Base-by-base conservation (phyloP, 495 filamentous ascomycete species). In the Aspergillus haitiensis region DNA sequence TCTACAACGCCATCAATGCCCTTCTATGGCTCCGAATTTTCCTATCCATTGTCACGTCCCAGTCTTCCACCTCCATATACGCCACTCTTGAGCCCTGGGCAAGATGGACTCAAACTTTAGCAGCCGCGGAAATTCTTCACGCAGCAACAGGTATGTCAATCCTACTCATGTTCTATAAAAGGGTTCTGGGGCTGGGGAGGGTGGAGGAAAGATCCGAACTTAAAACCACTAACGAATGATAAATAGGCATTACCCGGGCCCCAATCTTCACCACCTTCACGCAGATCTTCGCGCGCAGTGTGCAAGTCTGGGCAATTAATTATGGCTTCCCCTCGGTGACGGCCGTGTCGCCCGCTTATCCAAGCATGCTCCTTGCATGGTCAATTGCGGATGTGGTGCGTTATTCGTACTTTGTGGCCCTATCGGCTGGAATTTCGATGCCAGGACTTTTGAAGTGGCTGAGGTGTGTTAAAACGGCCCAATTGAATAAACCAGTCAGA, bases 1-100 rank as follows among this genome's bases (percentile, higher is more conserved):
- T 81, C 63, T 95, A 93, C 81, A 95, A 93, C 71, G 72, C 82
- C 64, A 67, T 84, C 50, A 90, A 84, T 52, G 82, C 85, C 44
- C 54, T 84, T 37, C 79, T 90, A 52, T 93, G 91, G 91, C 60
- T 79, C 33, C 74, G 75, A 18, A 82, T 75, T 60, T 64, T 75
- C 34, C 13, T 70, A 31, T 52, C 62, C 21, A 47, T 65, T 27
- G 16, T 66, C 32, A 31, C 44, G 34, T 56, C 64, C 46, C 52
- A 46, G 34, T 21, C 33, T 15, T 15, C 33, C 52, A 11, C 59
- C 32, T 15, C 42, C n/a, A 60, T 66, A 35, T 75, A 72, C 64
- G 56, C 56, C 15, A 64, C 62, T 42, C 45, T 70, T 34, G 72
- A 75, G 46, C 66, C 70, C 16, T 70, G 62, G 64, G 64, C 67